Base-by-base conservation (phyloP, 257 asterid genomes). In the Lithospermum erythrorhizon region DNA sequence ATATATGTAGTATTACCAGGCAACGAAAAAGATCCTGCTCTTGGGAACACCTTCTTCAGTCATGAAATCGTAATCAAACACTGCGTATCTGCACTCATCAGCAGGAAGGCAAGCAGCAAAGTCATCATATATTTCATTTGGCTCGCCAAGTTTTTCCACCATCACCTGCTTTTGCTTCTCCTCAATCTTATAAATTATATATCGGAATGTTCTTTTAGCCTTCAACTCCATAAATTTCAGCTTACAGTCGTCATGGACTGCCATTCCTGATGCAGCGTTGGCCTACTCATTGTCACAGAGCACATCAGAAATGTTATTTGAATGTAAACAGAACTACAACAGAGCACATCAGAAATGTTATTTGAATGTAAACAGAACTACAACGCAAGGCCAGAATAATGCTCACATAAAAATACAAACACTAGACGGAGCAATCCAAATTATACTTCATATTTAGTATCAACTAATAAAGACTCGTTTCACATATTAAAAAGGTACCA, bases 221-320 rank as follows among this genome's bases (percentile, higher is more conserved):
- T 76, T 76, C 66, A 76, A 41, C 58, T 76, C 81, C 68, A 76
- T 53, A 65, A 76, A 76, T 21, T 68, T 76, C 57, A 76, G 71
- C 53, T 72, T 76, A 66, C 81, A 76, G 11, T 71, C 77, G 52
- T 76, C 77, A 18, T 76, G 72, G 55, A 76, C 77, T 47, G 81
- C 81, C 59, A 76, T 65, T 56, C 81, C 81, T 21, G 81, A 76
- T 32, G 81, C 77, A 4, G 81, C 75, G 37, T 76, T 76, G 53
- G 81, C 81, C 81, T 72, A 55, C 60, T 55, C 55, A 62, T 5
- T 35, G 1, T 23, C 35, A 70, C 61, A 21, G 13, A 48, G 51
- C 47, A 41, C 32, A 35, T 23, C 6, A 25, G 52, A 51, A 19
- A 32, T 4, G 11, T 3, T 16, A 20, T n/a, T n/a, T n/a, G n/a